These are phyloP conservation scores for Delitschia confertaspora DNA, from an alignment of 495 filamentous ascomycete species.

Conservation along the genomic window DNA sequence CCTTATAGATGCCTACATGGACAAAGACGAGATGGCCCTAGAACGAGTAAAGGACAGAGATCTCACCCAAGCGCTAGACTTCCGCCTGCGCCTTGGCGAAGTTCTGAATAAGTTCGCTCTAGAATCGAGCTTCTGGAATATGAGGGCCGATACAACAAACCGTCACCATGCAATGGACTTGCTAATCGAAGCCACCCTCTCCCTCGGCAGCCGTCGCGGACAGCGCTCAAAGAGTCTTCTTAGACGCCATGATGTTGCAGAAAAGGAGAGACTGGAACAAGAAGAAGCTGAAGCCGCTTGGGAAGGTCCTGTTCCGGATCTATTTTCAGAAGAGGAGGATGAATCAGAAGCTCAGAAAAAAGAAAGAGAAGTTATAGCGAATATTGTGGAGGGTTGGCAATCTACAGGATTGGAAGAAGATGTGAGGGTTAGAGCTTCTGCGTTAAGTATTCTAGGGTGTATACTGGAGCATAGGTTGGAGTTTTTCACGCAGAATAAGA, in stretches of 20 bases:
- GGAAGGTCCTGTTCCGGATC: conserved; percentile 43
- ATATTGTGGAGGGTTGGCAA: conserved; percentile 68
- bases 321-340: conserved; percentile 33
- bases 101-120: conserved; percentile 13
- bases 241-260: conserved; percentile 41
- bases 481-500: conserved; percentile 47
- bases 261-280: conserved; percentile 38
- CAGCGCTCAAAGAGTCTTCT: conserved; percentile 47
- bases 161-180: conserved; percentile 25
- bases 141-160: conserved; percentile 30
- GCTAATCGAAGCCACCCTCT: conserved; percentile 55
- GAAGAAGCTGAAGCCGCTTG: conserved; percentile 46
- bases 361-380: conserved; percentile 37
- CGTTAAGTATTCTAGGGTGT: conserved; percentile 60
- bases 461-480: conserved; percentile 55
- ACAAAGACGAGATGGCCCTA: conserved; percentile 16
- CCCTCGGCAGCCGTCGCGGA: conserved; percentile 55
- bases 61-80: conserved; percentile 28
- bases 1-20: conserved; percentile 18
- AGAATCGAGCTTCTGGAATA: conserved; percentile 45
- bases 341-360: conserved; percentile 31
- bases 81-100: conserved; percentile 24
- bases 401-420: conserved; percentile 62
- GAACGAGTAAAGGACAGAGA: conserved; percentile 47
- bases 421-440: conserved; percentile 66